These are phyloP conservation scores for Coemansia asiatica DNA, from an alignment of 192 early-diverging fungal species.

Conservation along the genomic window DNA sequence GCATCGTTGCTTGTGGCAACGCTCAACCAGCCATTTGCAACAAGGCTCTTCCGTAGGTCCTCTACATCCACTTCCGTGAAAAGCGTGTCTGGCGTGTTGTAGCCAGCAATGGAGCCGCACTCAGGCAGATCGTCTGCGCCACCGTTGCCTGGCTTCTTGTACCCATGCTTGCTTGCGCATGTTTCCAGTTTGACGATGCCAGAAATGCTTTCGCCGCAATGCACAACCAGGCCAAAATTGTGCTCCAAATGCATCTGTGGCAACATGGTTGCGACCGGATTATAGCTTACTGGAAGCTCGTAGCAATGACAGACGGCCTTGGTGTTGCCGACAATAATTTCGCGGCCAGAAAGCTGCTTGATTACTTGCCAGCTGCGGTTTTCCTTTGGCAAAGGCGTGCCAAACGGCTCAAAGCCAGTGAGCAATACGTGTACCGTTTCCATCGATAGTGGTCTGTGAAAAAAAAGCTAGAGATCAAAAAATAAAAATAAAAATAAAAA, in stretches of 20 bases:
- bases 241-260: conserved; percentile 44
- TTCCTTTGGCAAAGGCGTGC: conserved; percentile 31
- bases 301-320: conserved; percentile 37
- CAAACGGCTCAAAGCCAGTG: conserved; percentile 58
- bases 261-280: conserved; percentile 44
- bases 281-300: conserved; percentile 62
- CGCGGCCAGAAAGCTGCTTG: conserved; percentile 24
- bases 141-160: conserved; percentile 53
- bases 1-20: conserved; percentile 50
- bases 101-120: conserved; percentile 35
- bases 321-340: conserved; percentile 4
- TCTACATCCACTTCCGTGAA: conserved; percentile 46
- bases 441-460: neutral
- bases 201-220: conserved; percentile 56
- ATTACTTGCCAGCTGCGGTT: conserved; percentile 57
- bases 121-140: conserved; percentile 35
- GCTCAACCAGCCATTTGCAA: conserved; percentile 44
- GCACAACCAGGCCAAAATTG: conserved; percentile 54
- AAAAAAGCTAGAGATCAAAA: neutral
- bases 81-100: conserved; percentile 25
- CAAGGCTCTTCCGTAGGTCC: conserved; percentile 22
- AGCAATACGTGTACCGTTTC: conserved; percentile 30
- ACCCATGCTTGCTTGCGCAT: conserved; percentile 56
- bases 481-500: neutral
- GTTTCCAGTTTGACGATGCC: conserved; percentile 52